phyloP scores from a whole-genome alignment of 305 asterid species.

The Striga hermonthica region DNA sequence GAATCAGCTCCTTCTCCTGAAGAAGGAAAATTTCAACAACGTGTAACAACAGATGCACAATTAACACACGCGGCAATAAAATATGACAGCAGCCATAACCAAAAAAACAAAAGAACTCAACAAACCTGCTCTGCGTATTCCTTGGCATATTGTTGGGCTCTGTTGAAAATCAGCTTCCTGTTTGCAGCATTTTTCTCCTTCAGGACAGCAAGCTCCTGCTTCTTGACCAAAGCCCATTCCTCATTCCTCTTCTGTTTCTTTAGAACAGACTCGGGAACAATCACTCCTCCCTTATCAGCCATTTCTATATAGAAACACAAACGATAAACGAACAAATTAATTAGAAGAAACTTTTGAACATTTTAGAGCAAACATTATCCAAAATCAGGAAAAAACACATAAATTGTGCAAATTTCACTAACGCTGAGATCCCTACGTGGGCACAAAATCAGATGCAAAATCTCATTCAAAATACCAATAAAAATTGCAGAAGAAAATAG shows the following conservation, averaged over 20 bases:
- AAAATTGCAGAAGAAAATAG: no score
- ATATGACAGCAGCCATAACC: neutral
- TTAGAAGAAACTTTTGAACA: neutral
- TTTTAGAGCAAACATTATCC: neutral
- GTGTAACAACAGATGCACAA: neutral
- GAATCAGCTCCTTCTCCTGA: slow-evolving; percentile 59
- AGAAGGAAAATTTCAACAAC: neutral
- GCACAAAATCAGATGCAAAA: no score
- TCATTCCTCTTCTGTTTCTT: slow-evolving; percentile 72
- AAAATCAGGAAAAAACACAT: no score
- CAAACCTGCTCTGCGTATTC: slow-evolving; percentile 58
- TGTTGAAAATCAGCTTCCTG: slow-evolving; percentile 58
- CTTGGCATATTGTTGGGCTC: slow-evolving; percentile 58
- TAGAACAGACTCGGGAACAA: slow-evolving; percentile 64
- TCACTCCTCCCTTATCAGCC: slow-evolving; percentile 46
- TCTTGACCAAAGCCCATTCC: slow-evolving; percentile 72
- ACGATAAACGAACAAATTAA: neutral
- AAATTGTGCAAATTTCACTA: no score
- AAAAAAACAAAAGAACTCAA: neutral
- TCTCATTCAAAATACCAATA: no score
- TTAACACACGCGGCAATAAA: neutral
- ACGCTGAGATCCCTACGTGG: no score
- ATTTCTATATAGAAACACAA: slow-evolving; percentile 36
- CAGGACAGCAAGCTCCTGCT: slow-evolving; percentile 44
- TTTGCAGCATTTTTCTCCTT: slow-evolving; percentile 57